Base-by-base conservation (phyloP, 352 stramenopile species). In the Ophiocytium majus region DNA sequence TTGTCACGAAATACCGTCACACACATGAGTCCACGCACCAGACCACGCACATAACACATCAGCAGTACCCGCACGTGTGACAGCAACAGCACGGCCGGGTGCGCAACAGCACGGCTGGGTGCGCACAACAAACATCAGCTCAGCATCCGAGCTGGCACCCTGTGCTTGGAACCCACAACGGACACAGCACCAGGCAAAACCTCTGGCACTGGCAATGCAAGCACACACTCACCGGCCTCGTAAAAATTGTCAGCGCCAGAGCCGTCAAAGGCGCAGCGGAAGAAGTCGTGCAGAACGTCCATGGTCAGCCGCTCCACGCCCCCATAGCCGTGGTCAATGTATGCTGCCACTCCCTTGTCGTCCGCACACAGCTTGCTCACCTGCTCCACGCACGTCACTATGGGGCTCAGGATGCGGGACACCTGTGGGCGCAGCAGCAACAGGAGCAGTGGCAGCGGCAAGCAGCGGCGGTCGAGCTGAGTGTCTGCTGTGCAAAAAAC, bases 241-340 rank as follows among this genome's bases (percentile, higher is more conserved):
- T 87, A 90, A 37, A 90, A 90, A 82, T 90, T 90, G 83, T 89
- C 87, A 35, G 80, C 87, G 23, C 87, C 85, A 81, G 93, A 97
- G 49, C 96, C 95, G 86, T 98, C 96, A 88, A 98, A 98, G 9
- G 95, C 96, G 66, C 96, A 95, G 63, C 93, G 91, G 91, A 98
- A 98, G 84, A 98, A 98, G 86, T 98, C 95, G 10, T 95, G 91
- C 33, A 98, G 90, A 82, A 98, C 97, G 74, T 94, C 93, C 66
- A 92, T 94, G 82, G 93, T 92, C 50, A 98, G 90, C 84, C 92
- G 92, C 36, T 89, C 86, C 37, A 95, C 86, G 31, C 94, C 94
- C 19, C 94, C 95, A 88, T 98, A 98, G 35, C 83, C 89, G 37
- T 80, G 80, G 17, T 93, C 81, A n/a, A 94, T 86, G 82, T 84